Percentiles rank a stretch among this genome's conserved stretches.
Conservation (phyloP, 2,329 filamentous ascomycete species). For the Pseudogymnoascus sp. region DNA sequence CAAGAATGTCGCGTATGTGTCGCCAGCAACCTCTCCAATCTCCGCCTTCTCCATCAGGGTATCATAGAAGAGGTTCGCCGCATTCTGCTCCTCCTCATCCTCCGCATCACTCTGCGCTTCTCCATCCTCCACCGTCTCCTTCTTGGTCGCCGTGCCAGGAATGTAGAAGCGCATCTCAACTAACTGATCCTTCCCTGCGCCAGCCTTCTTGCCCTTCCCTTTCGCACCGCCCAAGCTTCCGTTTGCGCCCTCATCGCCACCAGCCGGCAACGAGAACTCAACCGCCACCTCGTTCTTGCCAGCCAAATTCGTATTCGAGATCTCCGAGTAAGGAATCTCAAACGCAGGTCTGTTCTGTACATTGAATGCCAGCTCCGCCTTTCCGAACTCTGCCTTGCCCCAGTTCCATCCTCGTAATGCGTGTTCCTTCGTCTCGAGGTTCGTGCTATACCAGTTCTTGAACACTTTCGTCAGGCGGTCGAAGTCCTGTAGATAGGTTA, state of each 20-base stretch:
- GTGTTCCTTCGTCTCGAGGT: conserved; percentile 86
- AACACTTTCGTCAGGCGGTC: conserved; percentile 87
- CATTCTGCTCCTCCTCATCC: conserved; percentile 75
- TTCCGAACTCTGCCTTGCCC: conserved; percentile 96
- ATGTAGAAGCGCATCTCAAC: conserved; percentile 99
- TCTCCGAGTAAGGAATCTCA: conserved; percentile 93
- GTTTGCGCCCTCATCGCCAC: conserved; percentile 65
- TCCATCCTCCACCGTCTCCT: conserved; percentile 53
- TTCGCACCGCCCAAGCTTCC: conserved; percentile 64
- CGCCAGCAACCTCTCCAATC: conserved; percentile 97
- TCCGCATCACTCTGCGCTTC: conserved; percentile 59
- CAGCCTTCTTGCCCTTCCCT: conserved; percentile 78
- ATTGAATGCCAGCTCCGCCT: conserved; percentile 91
- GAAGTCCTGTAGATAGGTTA: conserved; percentile 53
- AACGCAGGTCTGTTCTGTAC: conserved; percentile 95
- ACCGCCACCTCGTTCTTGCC: conserved; percentile 97
- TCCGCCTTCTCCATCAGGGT: conserved; percentile 97
- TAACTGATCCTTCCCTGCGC: conserved; percentile 81
- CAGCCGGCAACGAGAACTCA: conserved; percentile 73
- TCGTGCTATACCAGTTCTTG: conserved; percentile 96
- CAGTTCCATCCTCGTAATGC: conserved; percentile 97
- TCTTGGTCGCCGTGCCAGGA: conserved; percentile 77
- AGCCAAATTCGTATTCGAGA: conserved; percentile 93
- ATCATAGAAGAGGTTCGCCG: conserved; percentile 95
- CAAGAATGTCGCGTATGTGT: conserved; percentile 94